A percentile compares a stretch with the other conserved stretches of the same genome.
Evolutionary conservation across 768 basidiomycete species (phyloP).

Genomic region (Amanita pallidorosea): DNA sequence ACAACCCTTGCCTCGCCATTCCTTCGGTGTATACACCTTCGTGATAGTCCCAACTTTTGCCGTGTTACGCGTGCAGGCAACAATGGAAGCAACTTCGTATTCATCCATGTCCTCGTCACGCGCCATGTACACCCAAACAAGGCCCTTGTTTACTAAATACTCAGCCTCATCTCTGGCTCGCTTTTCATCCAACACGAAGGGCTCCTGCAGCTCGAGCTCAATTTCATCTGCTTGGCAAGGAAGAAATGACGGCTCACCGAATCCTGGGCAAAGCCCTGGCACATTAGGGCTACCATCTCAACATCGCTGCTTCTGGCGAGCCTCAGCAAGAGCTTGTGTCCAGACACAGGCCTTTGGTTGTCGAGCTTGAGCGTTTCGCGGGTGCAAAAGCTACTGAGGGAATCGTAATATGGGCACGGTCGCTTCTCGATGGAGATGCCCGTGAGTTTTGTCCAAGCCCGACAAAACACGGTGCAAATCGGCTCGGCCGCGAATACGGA

Average conservation of each 20-base stretch:
- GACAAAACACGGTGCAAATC: constrained; percentile 34
- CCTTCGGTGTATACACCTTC: constrained; percentile 56
- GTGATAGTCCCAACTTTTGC: constrained; percentile 50
- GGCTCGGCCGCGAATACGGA: constrained; percentile 52
- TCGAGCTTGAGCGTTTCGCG: constrained; percentile 21
- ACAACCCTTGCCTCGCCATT: constrained; percentile 41
- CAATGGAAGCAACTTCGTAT: constrained; percentile 48
- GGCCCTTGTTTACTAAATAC: constrained; percentile 30
- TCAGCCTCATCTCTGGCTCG: constrained; percentile 41
- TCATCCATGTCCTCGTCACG: constrained; percentile 10
- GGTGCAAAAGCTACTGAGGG: constrained; percentile 49
- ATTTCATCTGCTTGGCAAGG: background rate
- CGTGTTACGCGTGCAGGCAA: constrained; percentile 56
- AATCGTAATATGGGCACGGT: constrained; percentile 44
- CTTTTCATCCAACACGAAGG: constrained; percentile 36
- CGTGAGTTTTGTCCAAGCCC: constrained; percentile 37
- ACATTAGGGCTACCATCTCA: constrained; percentile 31
- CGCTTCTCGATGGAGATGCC: constrained; percentile 20
- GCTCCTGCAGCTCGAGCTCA: constrained; percentile 27
- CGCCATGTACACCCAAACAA: constrained; percentile 57
- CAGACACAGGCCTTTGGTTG: background rate
- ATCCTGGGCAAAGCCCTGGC: constrained; percentile 43
- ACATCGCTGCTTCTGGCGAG: constrained; percentile 30
- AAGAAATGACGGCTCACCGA: constrained; percentile 32
- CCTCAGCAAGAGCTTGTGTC: constrained; percentile 22